Evolutionary conservation across 495 filamentous ascomycete species (phyloP), one percentile per base, ranked within the genome.

Genomic region (Astrothelium subdiscretum): DNA sequence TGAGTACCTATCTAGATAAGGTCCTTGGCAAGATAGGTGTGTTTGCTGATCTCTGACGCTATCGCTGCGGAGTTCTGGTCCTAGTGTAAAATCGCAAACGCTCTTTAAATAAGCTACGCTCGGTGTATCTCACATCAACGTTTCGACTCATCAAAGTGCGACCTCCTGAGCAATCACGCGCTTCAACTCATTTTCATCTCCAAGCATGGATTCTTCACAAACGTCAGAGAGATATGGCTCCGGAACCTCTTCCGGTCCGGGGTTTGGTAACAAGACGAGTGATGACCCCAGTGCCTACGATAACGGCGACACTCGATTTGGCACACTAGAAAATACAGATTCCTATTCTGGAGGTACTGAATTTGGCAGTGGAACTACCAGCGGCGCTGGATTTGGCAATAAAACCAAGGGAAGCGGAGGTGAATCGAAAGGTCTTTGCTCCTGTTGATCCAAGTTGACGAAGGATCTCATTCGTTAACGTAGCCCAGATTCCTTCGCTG

Each of bases 401-500:
- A 57, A 61, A 24, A 54, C 48, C 24, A 54, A 24, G 6, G 48
- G 48, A 15, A 29, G 48, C 24, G 24, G 48, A 54, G 48, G 48
- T 11, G 48, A 29, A 18, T 35, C 48, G 13, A 43, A 52, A 15
- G 22, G 20, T 48, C 20, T 15, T 10, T 27, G n/a, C 15, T 38
- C 3, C 44, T 32, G 15, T 15, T 12, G 20, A n/a, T 2, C 5
- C 35, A 63, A 6, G 44, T 5, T 27, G n/a, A n/a, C n/a, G 5
- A 35, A 10, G 5, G 26, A 29, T 29, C 43, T 38, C 38, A 24
- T 2, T 22, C 12, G 11, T 18, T 58, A 6, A 22, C 40, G 38
- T n/a, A n/a, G 52, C 4, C 0, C 35, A 26, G 64, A 64, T 52
- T 66, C 64, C 2, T 67, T 60, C 27, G 62, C 59, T 51, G 67